Conservation (phyloP, 164 flowering plant genomes). For the Warburgia ugandensis region DNA sequence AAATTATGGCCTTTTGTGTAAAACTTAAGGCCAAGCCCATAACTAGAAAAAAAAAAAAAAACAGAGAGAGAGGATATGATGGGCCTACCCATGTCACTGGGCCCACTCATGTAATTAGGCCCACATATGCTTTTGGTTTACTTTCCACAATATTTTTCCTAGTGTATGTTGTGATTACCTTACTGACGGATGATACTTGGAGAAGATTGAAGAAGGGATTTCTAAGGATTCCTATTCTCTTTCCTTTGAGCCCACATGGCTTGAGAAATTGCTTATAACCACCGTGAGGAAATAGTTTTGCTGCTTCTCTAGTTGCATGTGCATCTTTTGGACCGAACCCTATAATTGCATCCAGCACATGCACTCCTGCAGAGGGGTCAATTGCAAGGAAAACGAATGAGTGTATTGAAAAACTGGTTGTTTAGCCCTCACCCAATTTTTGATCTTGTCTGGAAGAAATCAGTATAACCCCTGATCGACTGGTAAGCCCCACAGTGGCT, state of each 20-base stretch:
- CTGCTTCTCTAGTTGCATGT: slow-evolving; percentile 34
- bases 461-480: slow-evolving; percentile 38
- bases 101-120: no score
- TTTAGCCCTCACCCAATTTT: slow-evolving; percentile 30
- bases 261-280: slow-evolving; percentile 58
- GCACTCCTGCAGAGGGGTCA: slow-evolving; percentile 64
- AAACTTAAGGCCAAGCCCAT: no score
- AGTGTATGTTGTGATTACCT: slow-evolving; percentile 16
- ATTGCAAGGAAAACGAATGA: background rate
- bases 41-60: no score
- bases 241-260: slow-evolving; percentile 42
- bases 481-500: slow-evolving; percentile 44
- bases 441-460: slow-evolving; percentile 27
- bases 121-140: no score
- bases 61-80: no score
- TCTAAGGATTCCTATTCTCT: slow-evolving; percentile 38
- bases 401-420: background rate
- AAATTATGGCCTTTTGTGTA: no score
- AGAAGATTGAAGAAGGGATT: slow-evolving; percentile 16
- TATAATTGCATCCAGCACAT: slow-evolving; percentile 56
- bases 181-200: background rate
- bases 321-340: slow-evolving; percentile 46
- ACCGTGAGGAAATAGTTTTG: slow-evolving; percentile 45
- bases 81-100: no score
- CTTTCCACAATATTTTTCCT: no score